phyloP scores from a whole-genome alignment of 345 rosid genomes.

The Cochlearia excelsa region DNA sequence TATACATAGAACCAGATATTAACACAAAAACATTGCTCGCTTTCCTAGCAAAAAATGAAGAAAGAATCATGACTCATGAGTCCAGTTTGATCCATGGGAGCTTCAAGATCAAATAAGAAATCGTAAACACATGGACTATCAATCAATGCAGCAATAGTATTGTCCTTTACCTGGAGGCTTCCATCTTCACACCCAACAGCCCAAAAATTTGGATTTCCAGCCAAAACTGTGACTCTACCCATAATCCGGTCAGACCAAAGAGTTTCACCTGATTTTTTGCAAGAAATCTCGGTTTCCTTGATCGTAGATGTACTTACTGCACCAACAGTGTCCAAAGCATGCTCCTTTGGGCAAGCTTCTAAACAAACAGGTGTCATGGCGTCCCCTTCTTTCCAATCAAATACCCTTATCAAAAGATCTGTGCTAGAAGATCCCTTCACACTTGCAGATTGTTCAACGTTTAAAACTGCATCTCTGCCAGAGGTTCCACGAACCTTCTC shows the following conservation, averaged over 20 bases:
- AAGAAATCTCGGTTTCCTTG: constrained; percentile 83
- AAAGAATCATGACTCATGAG: background rate
- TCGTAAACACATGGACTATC: background rate
- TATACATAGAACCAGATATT: constrained; percentile 1
- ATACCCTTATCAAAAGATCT: constrained; percentile 66
- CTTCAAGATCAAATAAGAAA: constrained; percentile 6
- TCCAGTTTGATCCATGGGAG: constrained; percentile 1
- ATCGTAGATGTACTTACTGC: constrained; percentile 53
- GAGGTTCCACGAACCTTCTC: constrained; percentile 66
- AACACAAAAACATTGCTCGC: constrained; percentile 2
- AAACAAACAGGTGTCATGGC: constrained; percentile 66
- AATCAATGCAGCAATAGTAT: constrained; percentile 19
- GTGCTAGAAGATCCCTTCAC: constrained; percentile 48
- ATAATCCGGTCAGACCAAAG: constrained; percentile 92
- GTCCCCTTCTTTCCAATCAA: constrained; percentile 77
- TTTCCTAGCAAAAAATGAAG: constrained; percentile 7
- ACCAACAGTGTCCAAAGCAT: constrained; percentile 72
- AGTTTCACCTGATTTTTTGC: constrained; percentile 65
- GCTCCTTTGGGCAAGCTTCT: constrained; percentile 85
- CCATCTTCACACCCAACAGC: constrained; percentile 99
- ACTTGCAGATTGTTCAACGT: constrained; percentile 60
- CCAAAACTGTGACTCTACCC: constrained; percentile 87
- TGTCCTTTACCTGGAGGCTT: constrained; percentile 66
- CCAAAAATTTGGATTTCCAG: constrained; percentile 98
- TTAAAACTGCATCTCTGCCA: constrained; percentile 54